Evolutionary conservation across 2,329 filamentous ascomycete species (phyloP).

Genomic region (Sclerotinia sclerotiorum): DNA sequence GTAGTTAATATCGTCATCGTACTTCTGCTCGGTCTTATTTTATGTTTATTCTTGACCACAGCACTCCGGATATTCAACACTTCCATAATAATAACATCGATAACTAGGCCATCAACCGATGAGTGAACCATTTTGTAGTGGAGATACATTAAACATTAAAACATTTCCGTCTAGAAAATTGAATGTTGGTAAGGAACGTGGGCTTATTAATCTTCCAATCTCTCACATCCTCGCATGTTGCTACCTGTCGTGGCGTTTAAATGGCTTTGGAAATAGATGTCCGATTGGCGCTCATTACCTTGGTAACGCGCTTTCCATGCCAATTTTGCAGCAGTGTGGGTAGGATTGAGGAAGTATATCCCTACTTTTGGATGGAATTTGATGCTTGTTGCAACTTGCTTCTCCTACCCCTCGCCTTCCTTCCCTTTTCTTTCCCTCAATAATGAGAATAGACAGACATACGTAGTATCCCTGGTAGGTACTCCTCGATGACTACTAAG

Average conservation of each 20-base stretch:
- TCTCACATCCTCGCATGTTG: not conserved
- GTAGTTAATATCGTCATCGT: conserved; percentile 16
- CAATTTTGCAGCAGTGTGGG: not conserved
- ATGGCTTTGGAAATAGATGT: conserved; percentile 1
- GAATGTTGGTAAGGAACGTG: conserved; percentile 1
- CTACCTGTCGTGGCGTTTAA: conserved; percentile 10
- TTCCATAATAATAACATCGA: not conserved
- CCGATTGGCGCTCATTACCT: conserved; percentile 2
- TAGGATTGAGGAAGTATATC: not conserved
- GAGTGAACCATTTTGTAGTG: not conserved
- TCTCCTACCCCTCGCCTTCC: not conserved
- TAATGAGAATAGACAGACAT: not conserved
- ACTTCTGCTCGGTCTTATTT: conserved; percentile 12
- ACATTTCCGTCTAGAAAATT: not conserved
- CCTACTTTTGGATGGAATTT: no score
- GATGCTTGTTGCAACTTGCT: not conserved
- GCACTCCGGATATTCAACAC: not conserved
- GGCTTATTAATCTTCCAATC: not conserved
- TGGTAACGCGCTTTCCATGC: conserved; percentile 1
- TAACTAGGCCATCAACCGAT: not conserved
- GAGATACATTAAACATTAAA: not conserved
- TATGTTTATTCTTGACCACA: not conserved
- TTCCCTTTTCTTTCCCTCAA: no score
- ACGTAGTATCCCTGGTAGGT: not conserved
- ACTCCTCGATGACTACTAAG: not conserved